Conservation (phyloP, 768 basidiomycete genomes). For the Boletus speciosus region DNA sequence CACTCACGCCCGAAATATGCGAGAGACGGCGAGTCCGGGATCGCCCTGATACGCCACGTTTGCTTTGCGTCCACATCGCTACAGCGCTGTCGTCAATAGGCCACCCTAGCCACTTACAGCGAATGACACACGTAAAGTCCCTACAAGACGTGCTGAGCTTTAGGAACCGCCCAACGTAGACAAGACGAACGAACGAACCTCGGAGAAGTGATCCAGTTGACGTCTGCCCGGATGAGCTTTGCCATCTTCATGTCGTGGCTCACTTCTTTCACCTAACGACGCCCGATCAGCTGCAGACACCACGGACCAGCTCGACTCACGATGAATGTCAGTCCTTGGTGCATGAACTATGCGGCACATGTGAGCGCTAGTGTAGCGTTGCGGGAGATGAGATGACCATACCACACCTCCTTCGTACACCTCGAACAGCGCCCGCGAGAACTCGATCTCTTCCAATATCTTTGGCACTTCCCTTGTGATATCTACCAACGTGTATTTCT, state of each 20-base stretch:
- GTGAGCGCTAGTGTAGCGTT: constrained; percentile 1
- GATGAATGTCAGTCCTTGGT: constrained; percentile 80
- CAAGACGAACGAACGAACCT: constrained; percentile 37
- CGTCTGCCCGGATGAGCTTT: constrained; percentile 66
- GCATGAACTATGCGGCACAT: constrained; percentile 60
- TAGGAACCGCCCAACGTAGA: neutral
- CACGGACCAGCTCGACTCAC: constrained; percentile 37
- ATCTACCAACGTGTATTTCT: constrained; percentile 73
- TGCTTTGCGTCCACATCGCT: constrained; percentile 78
- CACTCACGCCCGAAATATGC: constrained; percentile 73
- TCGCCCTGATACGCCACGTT: constrained; percentile 68
- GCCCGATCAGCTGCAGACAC: constrained; percentile 1
- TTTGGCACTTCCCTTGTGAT: constrained; percentile 39
- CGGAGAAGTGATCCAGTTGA: constrained; percentile 80
- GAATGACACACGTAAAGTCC: constrained; percentile 64
- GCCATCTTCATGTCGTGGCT: constrained; percentile 76
- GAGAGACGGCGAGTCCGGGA: constrained; percentile 50
- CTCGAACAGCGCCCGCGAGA: constrained; percentile 82
- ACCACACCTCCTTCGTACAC: constrained; percentile 88
- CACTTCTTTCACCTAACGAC: constrained; percentile 66
- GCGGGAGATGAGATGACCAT: constrained; percentile 21
- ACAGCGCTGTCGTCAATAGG: constrained; percentile 4
- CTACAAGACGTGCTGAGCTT: constrained; percentile 31
- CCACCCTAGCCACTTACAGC: neutral
- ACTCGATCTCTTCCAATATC: constrained; percentile 79